Percentiles rank a stretch among this genome's conserved stretches.
These are phyloP conservation scores for Trifolium subterraneum DNA, from an alignment of 306 rosid genomes.

Conservation along the genomic window DNA sequence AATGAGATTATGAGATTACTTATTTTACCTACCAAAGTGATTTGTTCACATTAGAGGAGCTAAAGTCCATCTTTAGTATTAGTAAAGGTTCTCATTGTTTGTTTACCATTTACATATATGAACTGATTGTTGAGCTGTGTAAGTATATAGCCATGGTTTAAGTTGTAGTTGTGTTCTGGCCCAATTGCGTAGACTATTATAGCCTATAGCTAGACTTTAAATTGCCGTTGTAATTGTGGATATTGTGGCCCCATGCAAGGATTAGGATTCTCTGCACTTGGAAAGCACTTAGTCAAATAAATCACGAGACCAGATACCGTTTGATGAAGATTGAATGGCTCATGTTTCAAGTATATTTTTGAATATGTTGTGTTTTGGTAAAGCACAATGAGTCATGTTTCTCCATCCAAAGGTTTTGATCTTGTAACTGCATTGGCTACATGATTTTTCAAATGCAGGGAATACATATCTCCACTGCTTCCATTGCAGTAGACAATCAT, in stretches of 20 bases:
- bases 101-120: conserved; percentile 9
- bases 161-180: not conserved
- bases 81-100: not conserved
- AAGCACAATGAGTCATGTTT: not conserved
- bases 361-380: not conserved
- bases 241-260: not conserved
- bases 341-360: not conserved
- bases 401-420: not conserved
- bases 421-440: not conserved
- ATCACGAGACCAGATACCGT: not conserved
- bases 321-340: not conserved
- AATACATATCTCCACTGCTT: not conserved
- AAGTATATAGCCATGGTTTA: not conserved
- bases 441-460: not conserved
- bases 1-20: not conserved
- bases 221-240: not conserved
- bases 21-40: not conserved
- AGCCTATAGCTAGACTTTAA: not conserved
- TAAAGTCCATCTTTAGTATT: not conserved
- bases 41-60: not conserved
- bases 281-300: not conserved
- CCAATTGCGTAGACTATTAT: not conserved
- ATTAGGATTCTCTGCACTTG: not conserved
- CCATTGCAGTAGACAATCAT: not conserved
- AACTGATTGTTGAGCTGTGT: not conserved